phyloP scores from a whole-genome alignment of 2,329 filamentous ascomycete genomes.

The Colletotrichum euphorbiae region DNA sequence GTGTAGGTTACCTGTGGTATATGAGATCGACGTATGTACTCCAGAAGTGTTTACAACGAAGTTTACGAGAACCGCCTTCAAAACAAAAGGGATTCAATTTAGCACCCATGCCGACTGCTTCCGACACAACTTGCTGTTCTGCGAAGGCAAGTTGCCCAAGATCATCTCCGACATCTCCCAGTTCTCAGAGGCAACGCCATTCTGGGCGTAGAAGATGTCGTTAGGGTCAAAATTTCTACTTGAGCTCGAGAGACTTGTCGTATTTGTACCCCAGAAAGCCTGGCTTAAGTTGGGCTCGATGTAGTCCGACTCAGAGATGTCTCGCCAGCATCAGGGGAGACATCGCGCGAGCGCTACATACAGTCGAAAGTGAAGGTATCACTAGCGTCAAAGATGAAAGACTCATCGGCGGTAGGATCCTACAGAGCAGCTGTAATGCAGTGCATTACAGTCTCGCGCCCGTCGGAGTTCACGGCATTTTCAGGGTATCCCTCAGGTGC shows the following conservation, averaged over 20 bases:
- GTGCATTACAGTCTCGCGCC: constrained; percentile 55
- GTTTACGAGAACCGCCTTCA: not conserved
- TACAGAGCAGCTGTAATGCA: constrained; percentile 45
- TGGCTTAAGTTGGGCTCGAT: constrained; percentile 41
- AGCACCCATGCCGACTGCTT: constrained; percentile 1
- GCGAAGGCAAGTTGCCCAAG: constrained; percentile 40
- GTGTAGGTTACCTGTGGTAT: not conserved
- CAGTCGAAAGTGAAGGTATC: constrained; percentile 45
- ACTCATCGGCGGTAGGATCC: constrained; percentile 50
- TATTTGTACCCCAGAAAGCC: constrained; percentile 42
- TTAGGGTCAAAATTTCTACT: constrained; percentile 39
- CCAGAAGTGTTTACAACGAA: constrained; percentile 34
- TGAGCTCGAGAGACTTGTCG: constrained; percentile 34
- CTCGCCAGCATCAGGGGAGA: constrained; percentile 40
- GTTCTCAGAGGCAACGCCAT: constrained; percentile 39
- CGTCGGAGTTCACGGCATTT: constrained; percentile 61
- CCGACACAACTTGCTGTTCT: constrained; percentile 43
- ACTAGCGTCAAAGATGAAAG: constrained; percentile 46
- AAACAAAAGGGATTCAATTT: not conserved
- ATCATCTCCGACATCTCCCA: constrained; percentile 40
- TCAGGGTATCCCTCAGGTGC: constrained; percentile 44
- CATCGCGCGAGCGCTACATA: constrained; percentile 51
- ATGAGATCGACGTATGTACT: constrained; percentile 5
- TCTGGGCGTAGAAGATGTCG: constrained; percentile 40
- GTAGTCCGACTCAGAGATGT: constrained; percentile 44